These are phyloP conservation scores for Solanum verrucosum DNA, from an alignment of 257 asterid species.

Conservation along the genomic window DNA sequence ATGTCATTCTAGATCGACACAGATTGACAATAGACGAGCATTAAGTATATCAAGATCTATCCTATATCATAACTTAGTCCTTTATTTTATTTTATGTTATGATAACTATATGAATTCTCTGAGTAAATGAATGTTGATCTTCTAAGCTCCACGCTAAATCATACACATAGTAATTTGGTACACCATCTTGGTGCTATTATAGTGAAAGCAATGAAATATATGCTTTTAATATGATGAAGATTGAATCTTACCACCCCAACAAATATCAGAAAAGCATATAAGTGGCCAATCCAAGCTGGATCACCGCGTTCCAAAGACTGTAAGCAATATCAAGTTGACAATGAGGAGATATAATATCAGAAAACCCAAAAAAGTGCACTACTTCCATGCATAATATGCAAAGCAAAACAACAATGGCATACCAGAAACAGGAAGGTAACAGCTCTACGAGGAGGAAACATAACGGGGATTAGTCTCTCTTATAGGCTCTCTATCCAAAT, in stretches of 20 bases:
- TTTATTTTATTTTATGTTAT: background rate
- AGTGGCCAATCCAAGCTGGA: constrained; percentile 84
- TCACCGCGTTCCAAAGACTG: constrained; percentile 78
- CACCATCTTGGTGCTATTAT: background rate
- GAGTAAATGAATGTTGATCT: background rate
- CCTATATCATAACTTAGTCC: background rate
- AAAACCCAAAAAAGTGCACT: background rate
- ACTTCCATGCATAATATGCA: background rate
- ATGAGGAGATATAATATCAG: constrained; percentile 4
- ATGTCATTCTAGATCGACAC: background rate
- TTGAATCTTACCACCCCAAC: constrained; percentile 62
- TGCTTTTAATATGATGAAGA: background rate
- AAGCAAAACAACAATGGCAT: background rate
- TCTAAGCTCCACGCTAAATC: background rate
- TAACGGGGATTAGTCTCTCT: background rate
- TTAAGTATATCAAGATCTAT: background rate
- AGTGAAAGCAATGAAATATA: background rate
- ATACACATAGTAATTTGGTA: background rate
- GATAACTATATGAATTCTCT: background rate
- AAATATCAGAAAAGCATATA: constrained; percentile 75
- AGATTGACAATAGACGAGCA: background rate
- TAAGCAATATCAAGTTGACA: constrained; percentile 21
- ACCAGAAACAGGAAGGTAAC: background rate
- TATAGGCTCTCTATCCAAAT: background rate
- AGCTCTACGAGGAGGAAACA: background rate